Conservation (phyloP, 352 stramenopile genomes). For the Phytopythium vexans region DNA sequence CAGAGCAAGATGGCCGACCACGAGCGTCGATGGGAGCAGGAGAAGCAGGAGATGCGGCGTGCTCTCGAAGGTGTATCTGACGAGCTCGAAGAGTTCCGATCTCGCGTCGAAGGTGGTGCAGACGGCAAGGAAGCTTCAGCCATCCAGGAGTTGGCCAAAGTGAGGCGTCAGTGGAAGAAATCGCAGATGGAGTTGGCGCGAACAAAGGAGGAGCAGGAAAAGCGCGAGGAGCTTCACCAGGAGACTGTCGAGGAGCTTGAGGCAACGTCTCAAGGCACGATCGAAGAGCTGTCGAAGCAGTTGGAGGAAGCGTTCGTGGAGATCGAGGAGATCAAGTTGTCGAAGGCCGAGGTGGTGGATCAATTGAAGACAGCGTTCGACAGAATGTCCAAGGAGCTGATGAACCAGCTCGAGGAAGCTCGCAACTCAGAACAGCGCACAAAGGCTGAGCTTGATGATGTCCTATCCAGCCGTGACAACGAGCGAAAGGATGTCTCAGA, state of each 20-base stretch:
- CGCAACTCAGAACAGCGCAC: neutral
- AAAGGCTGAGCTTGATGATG: constrained; percentile 8
- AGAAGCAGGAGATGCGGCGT: constrained; percentile 11
- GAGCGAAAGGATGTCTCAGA: neutral
- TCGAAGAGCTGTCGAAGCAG: constrained; percentile 20
- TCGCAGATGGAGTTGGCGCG: constrained; percentile 11
- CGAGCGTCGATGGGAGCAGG: constrained; percentile 7
- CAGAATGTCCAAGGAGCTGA: constrained; percentile 11
- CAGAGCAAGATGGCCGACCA: constrained; percentile 1
- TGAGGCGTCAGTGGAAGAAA: constrained; percentile 8
- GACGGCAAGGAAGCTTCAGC: neutral
- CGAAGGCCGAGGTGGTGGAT: constrained; percentile 22
- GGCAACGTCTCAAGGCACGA: constrained; percentile 6
- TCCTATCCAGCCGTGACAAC: neutral
- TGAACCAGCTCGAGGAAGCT: constrained; percentile 5
- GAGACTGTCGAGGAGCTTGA: constrained; percentile 11
- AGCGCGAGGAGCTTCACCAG: constrained; percentile 13
- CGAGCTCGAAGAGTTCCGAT: neutral
- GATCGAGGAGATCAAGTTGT: constrained; percentile 23
- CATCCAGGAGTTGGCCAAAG: constrained; percentile 5
- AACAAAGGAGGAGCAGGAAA: constrained; percentile 10
- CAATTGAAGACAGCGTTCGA: constrained; percentile 24
- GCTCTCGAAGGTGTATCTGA: neutral
- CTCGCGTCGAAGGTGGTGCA: neutral
- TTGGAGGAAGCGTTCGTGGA: constrained; percentile 27